Conservation (phyloP, 257 asterid genomes). For the Agastache rugosa region DNA sequence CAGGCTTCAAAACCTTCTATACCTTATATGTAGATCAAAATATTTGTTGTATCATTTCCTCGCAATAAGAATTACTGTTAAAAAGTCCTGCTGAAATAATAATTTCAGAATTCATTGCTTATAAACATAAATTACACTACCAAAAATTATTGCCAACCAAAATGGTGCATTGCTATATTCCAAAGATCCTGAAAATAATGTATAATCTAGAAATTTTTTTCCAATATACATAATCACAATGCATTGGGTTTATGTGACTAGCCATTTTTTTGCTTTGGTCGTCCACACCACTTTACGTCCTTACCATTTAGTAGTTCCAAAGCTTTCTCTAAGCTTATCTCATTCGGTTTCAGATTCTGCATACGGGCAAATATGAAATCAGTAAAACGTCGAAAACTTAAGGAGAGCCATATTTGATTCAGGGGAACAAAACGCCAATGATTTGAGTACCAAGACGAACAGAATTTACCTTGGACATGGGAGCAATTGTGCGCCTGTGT, state of each 20-base stretch:
- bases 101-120: not conserved
- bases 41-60: too few species aligned
- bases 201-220: not conserved
- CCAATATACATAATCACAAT: not conserved
- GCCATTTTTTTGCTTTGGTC: conserved; percentile 54
- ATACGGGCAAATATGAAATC: not conserved
- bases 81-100: too few species aligned
- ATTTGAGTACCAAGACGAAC: conserved; percentile 8
- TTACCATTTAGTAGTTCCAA: conserved; percentile 64
- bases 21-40: too few species aligned
- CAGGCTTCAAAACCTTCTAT: too few species aligned
- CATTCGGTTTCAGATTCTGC: conserved; percentile 65
- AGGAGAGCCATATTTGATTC: not conserved
- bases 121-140: conserved; percentile 12
- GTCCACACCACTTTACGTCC: conserved; percentile 63
- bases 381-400: not conserved
- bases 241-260: not conserved
- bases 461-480: conserved; percentile 76
- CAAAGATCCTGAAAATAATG: not conserved
- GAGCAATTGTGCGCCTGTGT: conserved; percentile 65
- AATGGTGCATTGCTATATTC: not conserved
- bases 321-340: conserved; percentile 74
- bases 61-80: too few species aligned
- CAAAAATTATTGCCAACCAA: conserved; percentile 26
- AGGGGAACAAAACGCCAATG: not conserved